Percentiles rank a stretch among this genome's conserved stretches.
These are phyloP conservation scores for Tuber brumale DNA, from an alignment of 495 filamentous ascomycete species.

Conservation along the genomic window DNA sequence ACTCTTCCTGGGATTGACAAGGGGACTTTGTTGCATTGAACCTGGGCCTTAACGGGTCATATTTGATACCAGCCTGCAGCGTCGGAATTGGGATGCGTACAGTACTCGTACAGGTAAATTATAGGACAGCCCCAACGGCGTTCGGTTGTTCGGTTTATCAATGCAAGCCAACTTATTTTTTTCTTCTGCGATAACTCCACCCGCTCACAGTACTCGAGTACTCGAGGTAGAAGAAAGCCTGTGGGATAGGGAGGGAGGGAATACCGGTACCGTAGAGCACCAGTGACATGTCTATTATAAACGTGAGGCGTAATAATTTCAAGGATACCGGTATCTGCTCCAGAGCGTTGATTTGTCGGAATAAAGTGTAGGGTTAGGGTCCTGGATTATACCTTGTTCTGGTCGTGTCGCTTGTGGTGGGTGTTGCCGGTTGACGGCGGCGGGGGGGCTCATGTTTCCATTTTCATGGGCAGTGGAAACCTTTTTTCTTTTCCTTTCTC, in stretches of 20 bases:
- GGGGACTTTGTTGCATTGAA: background rate
- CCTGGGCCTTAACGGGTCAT: background rate
- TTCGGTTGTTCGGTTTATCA: background rate
- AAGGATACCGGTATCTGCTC: background rate
- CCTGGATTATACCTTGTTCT: background rate
- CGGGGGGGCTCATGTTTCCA: background rate
- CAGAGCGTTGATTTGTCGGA: background rate
- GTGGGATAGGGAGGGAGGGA: background rate
- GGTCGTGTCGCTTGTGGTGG: background rate
- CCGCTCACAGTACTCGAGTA: no score
- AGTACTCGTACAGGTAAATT: background rate
- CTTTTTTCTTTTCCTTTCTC: background rate
- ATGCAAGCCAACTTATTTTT: conserved; percentile 1
- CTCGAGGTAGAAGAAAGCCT: background rate
- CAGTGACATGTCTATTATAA: background rate
- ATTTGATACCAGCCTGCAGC: conserved; percentile 5
- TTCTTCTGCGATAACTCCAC: background rate
- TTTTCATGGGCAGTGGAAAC: background rate
- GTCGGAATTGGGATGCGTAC: background rate
- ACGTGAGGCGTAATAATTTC: conserved; percentile 1
- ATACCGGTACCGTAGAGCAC: background rate
- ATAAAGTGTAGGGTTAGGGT: background rate
- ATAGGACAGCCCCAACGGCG: background rate
- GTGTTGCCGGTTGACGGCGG: background rate
- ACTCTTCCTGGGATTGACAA: background rate